Evolutionary conservation across 192 early-diverging fungal genomes (phyloP).

Genomic region (Gamsiella multidivaricata): DNA sequence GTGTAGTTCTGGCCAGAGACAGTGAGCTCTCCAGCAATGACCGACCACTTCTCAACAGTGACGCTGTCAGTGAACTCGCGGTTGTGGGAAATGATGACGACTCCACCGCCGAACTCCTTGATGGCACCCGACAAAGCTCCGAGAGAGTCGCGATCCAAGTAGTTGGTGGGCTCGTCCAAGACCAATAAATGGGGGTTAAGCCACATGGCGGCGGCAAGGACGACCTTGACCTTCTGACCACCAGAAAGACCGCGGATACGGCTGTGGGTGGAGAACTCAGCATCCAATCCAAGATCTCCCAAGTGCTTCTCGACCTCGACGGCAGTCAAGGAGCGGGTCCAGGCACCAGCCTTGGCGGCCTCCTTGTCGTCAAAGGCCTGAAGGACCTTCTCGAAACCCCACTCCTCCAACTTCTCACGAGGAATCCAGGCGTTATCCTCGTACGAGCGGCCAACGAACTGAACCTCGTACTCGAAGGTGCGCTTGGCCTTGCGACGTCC

Average conservation of each 20-base stretch:
- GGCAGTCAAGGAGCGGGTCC: conserved; percentile 75
- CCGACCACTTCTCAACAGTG: conserved; percentile 79
- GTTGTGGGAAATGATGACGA: conserved; percentile 88
- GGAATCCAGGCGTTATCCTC: conserved; percentile 79
- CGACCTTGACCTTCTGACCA: conserved; percentile 91
- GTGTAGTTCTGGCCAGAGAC: conserved; percentile 64
- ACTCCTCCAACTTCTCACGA: conserved; percentile 75
- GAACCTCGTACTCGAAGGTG: conserved; percentile 72
- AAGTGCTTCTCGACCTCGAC: conserved; percentile 80
- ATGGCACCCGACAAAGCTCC: conserved; percentile 79
- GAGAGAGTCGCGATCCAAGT: conserved; percentile 73
- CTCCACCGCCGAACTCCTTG: conserved; percentile 82
- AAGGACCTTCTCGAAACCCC: conserved; percentile 84
- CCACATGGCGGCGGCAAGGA: conserved; percentile 88
- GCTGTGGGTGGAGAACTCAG: conserved; percentile 80
- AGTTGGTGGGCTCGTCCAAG: conserved; percentile 90
- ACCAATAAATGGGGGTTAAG: conserved; percentile 92
- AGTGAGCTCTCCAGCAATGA: conserved; percentile 69
- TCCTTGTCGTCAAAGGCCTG: conserved; percentile 60
- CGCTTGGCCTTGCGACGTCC: conserved; percentile 80
- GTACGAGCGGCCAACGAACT: conserved; percentile 80
- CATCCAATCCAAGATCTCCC: conserved; percentile 79
- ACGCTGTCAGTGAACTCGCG: conserved; percentile 81
- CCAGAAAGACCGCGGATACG: conserved; percentile 77
- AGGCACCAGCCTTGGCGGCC: conserved; percentile 80